Conservation (phyloP, 1,284 basidiomycete species). For the Fistulina hepatica region DNA sequence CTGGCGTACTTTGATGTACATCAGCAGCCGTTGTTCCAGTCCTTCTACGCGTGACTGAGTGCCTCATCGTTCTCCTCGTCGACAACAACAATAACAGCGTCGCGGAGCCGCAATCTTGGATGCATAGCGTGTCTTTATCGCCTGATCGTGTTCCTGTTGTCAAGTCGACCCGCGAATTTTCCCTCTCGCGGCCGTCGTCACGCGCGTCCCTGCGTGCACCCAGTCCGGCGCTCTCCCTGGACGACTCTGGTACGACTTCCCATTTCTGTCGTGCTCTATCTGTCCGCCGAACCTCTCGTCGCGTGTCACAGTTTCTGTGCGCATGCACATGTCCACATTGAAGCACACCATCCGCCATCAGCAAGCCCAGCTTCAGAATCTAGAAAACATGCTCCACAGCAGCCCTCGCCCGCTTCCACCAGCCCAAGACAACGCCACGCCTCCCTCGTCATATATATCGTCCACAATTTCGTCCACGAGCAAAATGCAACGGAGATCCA, state of each 20-base stretch:
- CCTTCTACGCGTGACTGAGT: background rate
- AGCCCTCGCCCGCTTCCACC: slow-evolving; percentile 45
- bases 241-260: slow-evolving; percentile 41
- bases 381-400: slow-evolving; percentile 54
- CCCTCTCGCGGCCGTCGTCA: slow-evolving; percentile 54
- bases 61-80: background rate
- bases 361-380: slow-evolving; percentile 54
- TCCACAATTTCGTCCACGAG: slow-evolving; percentile 25
- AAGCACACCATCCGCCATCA: slow-evolving; percentile 71
- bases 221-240: slow-evolving; percentile 40
- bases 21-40: background rate
- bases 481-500: slow-evolving; percentile 48
- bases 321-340: slow-evolving; percentile 63
- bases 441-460: slow-evolving; percentile 20
- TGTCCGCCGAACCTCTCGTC: slow-evolving; percentile 7
- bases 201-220: slow-evolving; percentile 41
- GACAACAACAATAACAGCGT: too few relatives aligned
- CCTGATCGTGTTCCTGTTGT: too few relatives aligned
- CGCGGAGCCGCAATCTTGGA: too few relatives aligned
- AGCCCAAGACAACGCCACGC: slow-evolving; percentile 25
- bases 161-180: too few relatives aligned
- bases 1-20: too few relatives aligned
- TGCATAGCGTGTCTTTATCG: too few relatives aligned
- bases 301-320: slow-evolving; percentile 42
- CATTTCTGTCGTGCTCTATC: slow-evolving; percentile 32